phyloP scores from a whole-genome alignment of 306 rosid species.

The Cucumis hystrix region DNA sequence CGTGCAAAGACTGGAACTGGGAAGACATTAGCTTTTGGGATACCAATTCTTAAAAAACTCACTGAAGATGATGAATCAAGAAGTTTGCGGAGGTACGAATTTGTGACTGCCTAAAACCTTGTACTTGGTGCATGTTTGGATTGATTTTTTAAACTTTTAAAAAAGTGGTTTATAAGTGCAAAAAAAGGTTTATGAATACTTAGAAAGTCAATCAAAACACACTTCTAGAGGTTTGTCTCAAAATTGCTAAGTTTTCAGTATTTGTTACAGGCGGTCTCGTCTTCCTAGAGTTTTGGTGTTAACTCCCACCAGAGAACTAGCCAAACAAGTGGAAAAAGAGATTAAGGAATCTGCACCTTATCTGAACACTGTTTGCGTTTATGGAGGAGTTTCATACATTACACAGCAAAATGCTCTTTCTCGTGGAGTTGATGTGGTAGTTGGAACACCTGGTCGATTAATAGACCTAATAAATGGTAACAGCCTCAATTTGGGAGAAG shows the following conservation, averaged over 20 bases:
- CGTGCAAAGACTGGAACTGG: constrained; percentile 99
- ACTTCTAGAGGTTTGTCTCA: not conserved
- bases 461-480: constrained; percentile 82
- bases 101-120: not conserved
- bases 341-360: constrained; percentile 91
- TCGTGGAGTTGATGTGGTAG: constrained; percentile 96
- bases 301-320: constrained; percentile 94
- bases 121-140: not conserved
- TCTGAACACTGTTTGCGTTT: constrained; percentile 75
- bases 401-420: constrained; percentile 79
- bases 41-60: constrained; percentile 65
- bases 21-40: constrained; percentile 88
- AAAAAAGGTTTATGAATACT: no score
- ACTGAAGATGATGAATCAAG: constrained; percentile 42
- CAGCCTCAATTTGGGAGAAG: constrained; percentile 72
- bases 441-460: constrained; percentile 94
- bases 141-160: no score
- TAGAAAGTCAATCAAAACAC: no score
- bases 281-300: constrained; percentile 76
- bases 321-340: constrained; percentile 97
- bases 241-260: not conserved
- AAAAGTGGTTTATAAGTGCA: no score
- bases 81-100: constrained; percentile 30
- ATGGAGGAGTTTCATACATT: constrained; percentile 87
- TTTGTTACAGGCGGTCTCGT: constrained; percentile 48